Base-by-base conservation (phyloP, 2,329 filamentous ascomycete species). In the Waltergamsia citrina region DNA sequence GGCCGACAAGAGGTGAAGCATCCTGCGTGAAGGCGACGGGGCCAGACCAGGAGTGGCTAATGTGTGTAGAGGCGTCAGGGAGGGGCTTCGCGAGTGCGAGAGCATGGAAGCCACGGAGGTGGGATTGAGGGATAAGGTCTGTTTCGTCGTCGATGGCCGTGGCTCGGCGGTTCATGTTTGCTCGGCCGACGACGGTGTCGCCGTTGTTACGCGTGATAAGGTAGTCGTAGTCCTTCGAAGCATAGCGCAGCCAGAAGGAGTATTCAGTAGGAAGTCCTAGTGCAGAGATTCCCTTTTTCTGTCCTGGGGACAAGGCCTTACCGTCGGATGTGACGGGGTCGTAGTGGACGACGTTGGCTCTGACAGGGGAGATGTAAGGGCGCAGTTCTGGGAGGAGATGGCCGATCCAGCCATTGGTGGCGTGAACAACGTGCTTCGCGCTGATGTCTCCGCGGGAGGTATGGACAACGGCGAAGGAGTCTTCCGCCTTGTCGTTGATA, bases 361-460 rank as follows among this genome's bases (percentile, higher is more conserved):
- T 28, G 27, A 39, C 33, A 18, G 39, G 32, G 10, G 41, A 38
- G 23, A 44, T 20, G 34, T 36, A 37, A 18, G 40, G 32, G 11
- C 40, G 29, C 37, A 49, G 33, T 24, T 50, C 46, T 4, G 43
- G 47, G 3, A 51, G 26, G 2, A 50, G 34, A 12, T 40, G 36
- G 7, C 46, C 41, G 9, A 48, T 32, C 38, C 44, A 51, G n/a
- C 34, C 48, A 22, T 52, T 52, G 7, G 47, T 48, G 5, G 47
- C 46, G 17, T 50, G 45, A 1, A 52, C 36, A 11, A 52, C 38
- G 4, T 43, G 31, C 3, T 27, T 37, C 5, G 44, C 42, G 12
- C 29, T 32, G 12, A 50, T 43, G 7, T 27, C 32, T 4, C 49
- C 49, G 4, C 44, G 40, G 16, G 37, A 31, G 3, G 49, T 48